Conservation (phyloP, 441 rosid genomes). For the Corymbia calophylla region DNA sequence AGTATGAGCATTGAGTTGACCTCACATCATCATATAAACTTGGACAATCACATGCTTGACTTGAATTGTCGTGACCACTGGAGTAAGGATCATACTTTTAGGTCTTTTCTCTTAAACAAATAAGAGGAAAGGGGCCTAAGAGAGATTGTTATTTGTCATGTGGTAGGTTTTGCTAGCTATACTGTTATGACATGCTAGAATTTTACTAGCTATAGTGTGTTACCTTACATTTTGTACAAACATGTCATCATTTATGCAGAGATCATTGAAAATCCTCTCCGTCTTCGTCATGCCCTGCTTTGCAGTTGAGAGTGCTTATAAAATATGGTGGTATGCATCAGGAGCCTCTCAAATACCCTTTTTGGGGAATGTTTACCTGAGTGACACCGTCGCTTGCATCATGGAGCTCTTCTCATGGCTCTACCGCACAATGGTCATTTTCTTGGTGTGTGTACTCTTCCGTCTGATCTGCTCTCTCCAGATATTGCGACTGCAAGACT, state of each 20-base stretch:
- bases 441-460: constrained; percentile 80
- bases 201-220: neutral
- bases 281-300: constrained; percentile 73
- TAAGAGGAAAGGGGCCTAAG: neutral
- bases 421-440: constrained; percentile 69
- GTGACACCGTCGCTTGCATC: constrained; percentile 70
- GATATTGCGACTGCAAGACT: constrained; percentile 86
- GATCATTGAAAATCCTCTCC: constrained; percentile 65
- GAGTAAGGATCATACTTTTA: neutral
- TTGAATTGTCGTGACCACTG: neutral
- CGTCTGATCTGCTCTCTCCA: constrained; percentile 83
- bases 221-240: neutral
- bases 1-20: neutral
- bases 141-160: neutral
- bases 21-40: neutral
- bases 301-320: constrained; percentile 63
- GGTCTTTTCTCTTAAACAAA: neutral
- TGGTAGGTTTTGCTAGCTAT: neutral
- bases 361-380: constrained; percentile 62
- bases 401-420: constrained; percentile 93
- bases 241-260: constrained; percentile 34
- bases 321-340: constrained; percentile 97
- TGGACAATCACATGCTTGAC: neutral
- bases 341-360: constrained; percentile 91
- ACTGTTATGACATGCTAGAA: neutral